phyloP scores from a whole-genome alignment of 202 grass and related monocot genomes.

The Panicum virgatum region DNA sequence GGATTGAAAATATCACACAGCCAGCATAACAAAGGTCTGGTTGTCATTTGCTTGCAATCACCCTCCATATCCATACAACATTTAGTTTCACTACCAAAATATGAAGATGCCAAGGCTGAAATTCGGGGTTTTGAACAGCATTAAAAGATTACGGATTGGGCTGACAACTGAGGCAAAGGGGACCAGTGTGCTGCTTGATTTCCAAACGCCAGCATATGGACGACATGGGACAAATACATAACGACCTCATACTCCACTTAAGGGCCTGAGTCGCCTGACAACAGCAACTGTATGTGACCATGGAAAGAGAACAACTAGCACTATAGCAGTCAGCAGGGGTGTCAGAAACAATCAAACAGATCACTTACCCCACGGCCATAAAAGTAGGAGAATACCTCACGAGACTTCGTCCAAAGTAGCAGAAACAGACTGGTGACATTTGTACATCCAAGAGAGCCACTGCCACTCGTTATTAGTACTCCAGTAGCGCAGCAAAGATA shows the following conservation, averaged over 20 bases:
- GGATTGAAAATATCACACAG: too few species aligned
- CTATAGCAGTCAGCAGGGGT: neutral
- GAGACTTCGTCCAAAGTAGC: conserved; percentile 6
- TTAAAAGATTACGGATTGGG: neutral
- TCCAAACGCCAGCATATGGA: conserved; percentile 13
- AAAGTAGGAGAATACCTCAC: conserved; percentile 9
- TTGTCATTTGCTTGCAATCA: neutral
- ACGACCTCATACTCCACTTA: conserved; percentile 18
- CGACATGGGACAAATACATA: conserved; percentile 15
- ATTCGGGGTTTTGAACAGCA: neutral
- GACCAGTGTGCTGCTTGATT: conserved; percentile 18
- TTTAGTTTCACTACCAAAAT: neutral
- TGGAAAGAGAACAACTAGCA: conserved; percentile 32
- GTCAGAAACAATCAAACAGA: conserved; percentile 43
- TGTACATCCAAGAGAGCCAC: neutral
- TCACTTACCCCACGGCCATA: conserved; percentile 22
- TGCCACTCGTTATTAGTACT: neutral
- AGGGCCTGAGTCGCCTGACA: conserved; percentile 47
- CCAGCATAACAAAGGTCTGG: neutral
- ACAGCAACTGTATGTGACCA: conserved; percentile 50
- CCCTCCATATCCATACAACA: neutral
- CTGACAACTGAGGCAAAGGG: conserved; percentile 10
- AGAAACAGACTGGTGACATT: neutral
- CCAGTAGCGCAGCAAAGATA: conserved; percentile 1
- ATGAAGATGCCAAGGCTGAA: neutral